Evolutionary conservation across 306 rosid species (phyloP).

Genomic region (Morella rubra): DNA sequence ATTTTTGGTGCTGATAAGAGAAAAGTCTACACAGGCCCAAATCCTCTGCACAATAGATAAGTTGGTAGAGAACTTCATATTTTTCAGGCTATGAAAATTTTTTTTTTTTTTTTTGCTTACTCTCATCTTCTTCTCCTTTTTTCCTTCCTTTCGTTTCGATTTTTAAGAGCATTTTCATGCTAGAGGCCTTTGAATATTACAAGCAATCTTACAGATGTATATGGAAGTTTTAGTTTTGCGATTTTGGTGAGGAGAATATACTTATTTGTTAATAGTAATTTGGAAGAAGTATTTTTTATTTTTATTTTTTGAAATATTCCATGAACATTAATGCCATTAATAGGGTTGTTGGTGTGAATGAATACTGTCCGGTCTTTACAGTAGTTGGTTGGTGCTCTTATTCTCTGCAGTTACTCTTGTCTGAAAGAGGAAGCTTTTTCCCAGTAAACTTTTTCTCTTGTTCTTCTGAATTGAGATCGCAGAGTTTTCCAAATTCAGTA

Average conservation of each 20-base stretch:
- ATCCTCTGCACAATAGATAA: conserved; percentile 92
- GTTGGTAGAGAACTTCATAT: conserved; percentile 33
- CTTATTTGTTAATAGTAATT: conserved; percentile 34
- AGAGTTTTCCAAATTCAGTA: conserved; percentile 36
- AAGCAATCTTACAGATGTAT: conserved; percentile 43
- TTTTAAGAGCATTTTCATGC: conserved; percentile 41
- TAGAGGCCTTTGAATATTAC: conserved; percentile 35
- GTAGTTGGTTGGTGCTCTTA: conserved; percentile 18
- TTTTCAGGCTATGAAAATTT: conserved; percentile 13
- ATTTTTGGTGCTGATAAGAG: conserved; percentile 70
- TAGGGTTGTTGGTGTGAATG: conserved; percentile 42
- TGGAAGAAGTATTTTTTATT: conserved; percentile 19
- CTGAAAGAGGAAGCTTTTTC: conserved; percentile 10
- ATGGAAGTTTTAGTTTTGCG: conserved; percentile 45
- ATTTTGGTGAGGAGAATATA: conserved; percentile 39
- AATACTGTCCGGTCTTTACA: conserved; percentile 40
- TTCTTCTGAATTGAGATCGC: conserved; percentile 22
- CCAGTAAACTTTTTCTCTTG: background rate
- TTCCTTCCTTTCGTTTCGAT: conserved; percentile 14
- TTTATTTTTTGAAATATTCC: background rate
- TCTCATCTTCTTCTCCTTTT: background rate
- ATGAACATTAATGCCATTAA: conserved; percentile 38
- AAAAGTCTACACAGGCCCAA: conserved; percentile 85
- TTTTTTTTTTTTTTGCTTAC: conserved; percentile 1
- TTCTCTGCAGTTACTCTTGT: conserved; percentile 23